These are phyloP conservation scores for Millerozyma miso DNA, from an alignment of 805 yeast species.

Conservation along the genomic window DNA sequence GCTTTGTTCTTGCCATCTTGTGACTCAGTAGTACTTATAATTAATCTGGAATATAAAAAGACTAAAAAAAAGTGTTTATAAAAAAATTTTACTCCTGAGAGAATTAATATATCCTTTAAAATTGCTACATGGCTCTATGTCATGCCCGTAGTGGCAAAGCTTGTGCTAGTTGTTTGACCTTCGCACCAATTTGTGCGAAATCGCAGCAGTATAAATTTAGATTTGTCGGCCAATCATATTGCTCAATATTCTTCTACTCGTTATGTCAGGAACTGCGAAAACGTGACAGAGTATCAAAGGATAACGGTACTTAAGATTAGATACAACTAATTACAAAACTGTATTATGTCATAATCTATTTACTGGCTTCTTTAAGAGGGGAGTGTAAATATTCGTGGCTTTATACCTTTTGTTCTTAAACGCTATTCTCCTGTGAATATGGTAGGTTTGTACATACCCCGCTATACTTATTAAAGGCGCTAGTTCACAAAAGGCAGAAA, in stretches of 20 bases:
- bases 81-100: not conserved
- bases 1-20: slow-evolving; percentile 87
- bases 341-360: no score
- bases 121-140: not conserved
- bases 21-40: not conserved
- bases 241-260: not conserved
- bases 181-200: slow-evolving; percentile 4
- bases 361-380: no score
- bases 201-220: not conserved
- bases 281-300: no score
- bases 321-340: no score
- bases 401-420: no score
- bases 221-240: slow-evolving; percentile 4
- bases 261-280: no score
- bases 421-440: no score
- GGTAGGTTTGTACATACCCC: no score
- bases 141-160: not conserved
- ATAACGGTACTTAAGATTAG: no score
- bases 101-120: not conserved
- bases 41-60: not conserved
- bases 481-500: no score
- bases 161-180: not conserved
- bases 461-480: no score
- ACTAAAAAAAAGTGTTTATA: not conserved
- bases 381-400: no score